Percentiles rank a stretch among this genome's conserved stretches.
These are phyloP conservation scores for Hymenoscyphus fraxineus DNA, from an alignment of 2,329 filamentous ascomycete genomes.

Conservation along the genomic window DNA sequence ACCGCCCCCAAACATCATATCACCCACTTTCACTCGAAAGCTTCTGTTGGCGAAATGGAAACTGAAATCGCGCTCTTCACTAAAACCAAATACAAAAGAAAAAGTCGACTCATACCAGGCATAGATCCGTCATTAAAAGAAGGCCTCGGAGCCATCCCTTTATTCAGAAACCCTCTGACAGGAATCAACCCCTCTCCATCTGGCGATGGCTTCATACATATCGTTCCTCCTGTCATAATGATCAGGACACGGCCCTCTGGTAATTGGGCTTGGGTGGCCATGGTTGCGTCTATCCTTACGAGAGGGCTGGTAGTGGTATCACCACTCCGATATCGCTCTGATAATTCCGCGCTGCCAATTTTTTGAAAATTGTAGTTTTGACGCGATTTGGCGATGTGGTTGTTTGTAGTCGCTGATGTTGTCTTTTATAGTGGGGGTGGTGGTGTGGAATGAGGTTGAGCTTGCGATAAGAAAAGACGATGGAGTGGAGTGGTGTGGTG, in stretches of 20 bases:
- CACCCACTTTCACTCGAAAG: too few relatives aligned
- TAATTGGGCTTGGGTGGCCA: constrained; percentile 23
- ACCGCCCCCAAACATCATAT: too few relatives aligned
- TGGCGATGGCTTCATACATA: constrained; percentile 66
- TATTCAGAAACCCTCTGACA: constrained; percentile 56
- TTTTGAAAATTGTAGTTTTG: background rate
- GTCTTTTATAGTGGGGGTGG: background rate
- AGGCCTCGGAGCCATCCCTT: constrained; percentile 60
- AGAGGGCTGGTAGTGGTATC: too few relatives aligned
- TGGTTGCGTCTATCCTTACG: constrained; percentile 8
- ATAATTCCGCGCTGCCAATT: too few relatives aligned
- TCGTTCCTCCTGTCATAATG: constrained; percentile 65
- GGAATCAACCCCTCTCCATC: constrained; percentile 65
- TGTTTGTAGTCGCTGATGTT: background rate
- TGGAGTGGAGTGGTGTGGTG: too few relatives aligned
- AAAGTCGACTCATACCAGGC: constrained; percentile 34
- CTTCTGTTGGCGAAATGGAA: too few relatives aligned
- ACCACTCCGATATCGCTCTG: too few relatives aligned
- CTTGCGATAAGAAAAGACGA: background rate
- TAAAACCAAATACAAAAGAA: background rate
- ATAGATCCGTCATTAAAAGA: constrained; percentile 66
- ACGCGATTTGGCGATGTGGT: background rate
- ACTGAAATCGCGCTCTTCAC: too few relatives aligned
- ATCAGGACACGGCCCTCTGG: constrained; percentile 60
- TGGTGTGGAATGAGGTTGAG: background rate